These are phyloP conservation scores for Ophiostoma australiae DNA, from an alignment of 2,329 filamentous ascomycete genomes.

Conservation along the genomic window DNA sequence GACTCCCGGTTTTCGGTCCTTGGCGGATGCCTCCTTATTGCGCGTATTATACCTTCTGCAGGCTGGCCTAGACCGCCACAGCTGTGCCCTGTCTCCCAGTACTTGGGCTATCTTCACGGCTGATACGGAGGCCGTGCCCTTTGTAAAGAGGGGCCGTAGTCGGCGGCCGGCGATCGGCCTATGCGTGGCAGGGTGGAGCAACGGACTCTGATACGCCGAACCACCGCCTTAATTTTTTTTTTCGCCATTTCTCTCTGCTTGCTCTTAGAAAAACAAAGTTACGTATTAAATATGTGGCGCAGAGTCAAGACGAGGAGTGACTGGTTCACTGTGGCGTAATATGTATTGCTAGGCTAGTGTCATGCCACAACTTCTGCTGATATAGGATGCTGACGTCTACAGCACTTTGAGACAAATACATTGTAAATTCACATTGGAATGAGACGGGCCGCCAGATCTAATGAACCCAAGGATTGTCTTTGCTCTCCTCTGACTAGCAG, in stretches of 20 bases:
- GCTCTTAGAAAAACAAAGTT: background rate
- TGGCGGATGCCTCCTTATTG: background rate
- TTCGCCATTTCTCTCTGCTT: background rate
- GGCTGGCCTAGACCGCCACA: background rate
- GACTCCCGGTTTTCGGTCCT: background rate
- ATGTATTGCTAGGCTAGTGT: too few species aligned
- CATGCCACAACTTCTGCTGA: too few species aligned
- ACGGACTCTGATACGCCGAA: background rate
- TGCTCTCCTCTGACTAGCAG: too few species aligned
- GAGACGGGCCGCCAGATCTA: too few species aligned
- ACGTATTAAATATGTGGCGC: background rate
- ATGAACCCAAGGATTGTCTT: too few species aligned
- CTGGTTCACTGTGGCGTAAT: too few species aligned
- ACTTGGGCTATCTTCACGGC: background rate
- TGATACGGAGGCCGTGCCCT: background rate
- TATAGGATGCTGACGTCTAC: too few species aligned
- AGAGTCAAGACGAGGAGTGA: background rate
- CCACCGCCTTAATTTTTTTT: too few species aligned
- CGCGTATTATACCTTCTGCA: background rate
- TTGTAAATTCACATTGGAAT: too few species aligned
- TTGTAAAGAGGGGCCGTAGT: background rate
- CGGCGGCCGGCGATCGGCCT: constrained; percentile 14
- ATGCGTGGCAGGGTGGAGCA: background rate
- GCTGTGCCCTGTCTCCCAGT: background rate
- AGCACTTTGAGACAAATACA: too few species aligned